Percentiles rank a stretch among this genome's conserved stretches.
These are phyloP conservation scores for Monsonia emarginata DNA, from an alignment of 441 rosid genomes.

Conservation along the genomic window DNA sequence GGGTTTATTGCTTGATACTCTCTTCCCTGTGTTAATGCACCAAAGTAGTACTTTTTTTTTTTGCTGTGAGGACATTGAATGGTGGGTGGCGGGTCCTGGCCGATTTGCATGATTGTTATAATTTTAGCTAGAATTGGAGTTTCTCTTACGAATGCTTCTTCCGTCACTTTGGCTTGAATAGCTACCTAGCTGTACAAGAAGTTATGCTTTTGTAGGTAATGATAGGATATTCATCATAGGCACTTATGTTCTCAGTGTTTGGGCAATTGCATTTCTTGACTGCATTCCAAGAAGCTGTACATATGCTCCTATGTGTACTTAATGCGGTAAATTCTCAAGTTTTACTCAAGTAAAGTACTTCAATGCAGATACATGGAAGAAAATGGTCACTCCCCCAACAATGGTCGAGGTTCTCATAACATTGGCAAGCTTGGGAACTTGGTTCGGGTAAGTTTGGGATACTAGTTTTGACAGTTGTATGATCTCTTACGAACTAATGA, in stretches of 20 bases:
- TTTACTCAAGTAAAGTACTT: not conserved
- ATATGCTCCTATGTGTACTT: not conserved
- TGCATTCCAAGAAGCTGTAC: not conserved
- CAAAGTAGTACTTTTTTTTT: not conserved
- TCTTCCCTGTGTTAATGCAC: not conserved
- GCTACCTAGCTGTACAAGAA: not conserved
- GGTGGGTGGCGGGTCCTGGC: not conserved
- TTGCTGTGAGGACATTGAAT: not conserved
- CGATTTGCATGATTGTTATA: not conserved
- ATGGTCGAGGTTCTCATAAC: conserved; percentile 60
- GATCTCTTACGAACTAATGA: not conserved
- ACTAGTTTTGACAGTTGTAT: conserved; percentile 5
- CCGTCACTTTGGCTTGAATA: not conserved
- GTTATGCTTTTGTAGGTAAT: not conserved
- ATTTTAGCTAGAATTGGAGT: not conserved
- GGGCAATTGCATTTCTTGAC: not conserved
- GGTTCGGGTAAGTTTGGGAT: conserved; percentile 42
- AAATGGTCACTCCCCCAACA: conserved; percentile 38
- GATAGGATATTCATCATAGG: not conserved
- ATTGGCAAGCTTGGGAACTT: conserved; percentile 73
- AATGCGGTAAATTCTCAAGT: not conserved
- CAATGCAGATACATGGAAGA: conserved; percentile 49
- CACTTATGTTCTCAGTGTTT: not conserved
- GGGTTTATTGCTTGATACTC: not conserved
- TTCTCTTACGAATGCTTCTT: not conserved